phyloP scores from a whole-genome alignment of 768 basidiomycete genomes.

The Lentinula boryana region DNA sequence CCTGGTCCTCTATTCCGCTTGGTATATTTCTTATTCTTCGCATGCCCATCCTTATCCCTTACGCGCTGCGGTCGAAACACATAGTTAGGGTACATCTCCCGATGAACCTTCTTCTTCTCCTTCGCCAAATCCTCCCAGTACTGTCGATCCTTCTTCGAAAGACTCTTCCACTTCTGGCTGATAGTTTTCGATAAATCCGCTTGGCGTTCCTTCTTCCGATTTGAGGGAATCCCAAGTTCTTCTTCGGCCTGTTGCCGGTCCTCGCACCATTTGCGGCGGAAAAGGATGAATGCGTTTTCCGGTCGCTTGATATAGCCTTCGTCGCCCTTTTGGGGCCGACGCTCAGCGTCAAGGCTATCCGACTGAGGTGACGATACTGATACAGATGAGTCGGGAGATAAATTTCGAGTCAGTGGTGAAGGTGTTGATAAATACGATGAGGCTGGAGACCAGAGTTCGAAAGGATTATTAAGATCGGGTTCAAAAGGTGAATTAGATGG shows the following conservation, averaged over 20 bases:
- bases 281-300: slow-evolving; percentile 81
- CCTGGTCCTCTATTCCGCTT: slow-evolving; percentile 22
- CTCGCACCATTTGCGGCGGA: slow-evolving; percentile 74
- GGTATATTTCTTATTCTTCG: slow-evolving; percentile 27
- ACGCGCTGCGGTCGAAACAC: slow-evolving; percentile 71
- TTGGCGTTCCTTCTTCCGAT: slow-evolving; percentile 71
- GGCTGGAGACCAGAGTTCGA: slow-evolving; percentile 32
- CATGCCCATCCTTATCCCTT: slow-evolving; percentile 49
- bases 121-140: slow-evolving; percentile 75
- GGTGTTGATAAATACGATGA: slow-evolving; percentile 31
- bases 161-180: slow-evolving; percentile 71
- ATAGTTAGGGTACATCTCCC: slow-evolving; percentile 68
- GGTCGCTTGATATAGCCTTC: slow-evolving; percentile 81
- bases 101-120: slow-evolving; percentile 76
- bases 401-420: slow-evolving; percentile 29
- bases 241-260: slow-evolving; percentile 43
- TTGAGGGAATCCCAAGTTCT: slow-evolving; percentile 41
- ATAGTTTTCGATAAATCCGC: slow-evolving; percentile 79
- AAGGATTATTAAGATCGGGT: slow-evolving; percentile 50
- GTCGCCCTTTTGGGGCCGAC: slow-evolving; percentile 65
- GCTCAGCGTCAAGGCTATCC: slow-evolving; percentile 39
- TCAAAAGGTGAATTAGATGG: slow-evolving; percentile 70
- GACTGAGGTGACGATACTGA: slow-evolving; percentile 28
- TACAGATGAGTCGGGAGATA: slow-evolving; percentile 39
- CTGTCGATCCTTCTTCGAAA: slow-evolving; percentile 57